Evolutionary conservation across 1,284 basidiomycete genomes (phyloP).

Genomic region (Apiotrichum sp.): DNA sequence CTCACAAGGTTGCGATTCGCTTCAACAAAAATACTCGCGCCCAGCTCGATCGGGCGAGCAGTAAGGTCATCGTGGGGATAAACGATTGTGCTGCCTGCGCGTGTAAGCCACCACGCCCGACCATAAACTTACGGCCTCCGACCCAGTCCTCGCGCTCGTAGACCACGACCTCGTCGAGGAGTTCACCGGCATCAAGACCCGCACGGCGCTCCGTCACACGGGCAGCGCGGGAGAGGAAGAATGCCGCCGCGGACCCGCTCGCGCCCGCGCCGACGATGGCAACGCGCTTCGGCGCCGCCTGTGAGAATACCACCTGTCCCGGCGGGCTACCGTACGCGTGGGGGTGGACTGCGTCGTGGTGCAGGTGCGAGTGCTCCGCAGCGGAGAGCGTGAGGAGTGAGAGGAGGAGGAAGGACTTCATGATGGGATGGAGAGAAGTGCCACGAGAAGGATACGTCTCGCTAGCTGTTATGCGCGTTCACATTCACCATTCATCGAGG

Average conservation of each 20-base stretch:
- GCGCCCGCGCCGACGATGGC: constrained; percentile 87
- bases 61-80: constrained; percentile 65
- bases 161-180: constrained; percentile 63
- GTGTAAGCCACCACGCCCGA: constrained; percentile 54
- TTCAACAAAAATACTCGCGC: constrained; percentile 80
- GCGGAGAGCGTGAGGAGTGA: no score
- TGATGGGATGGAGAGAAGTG: no score
- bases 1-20: constrained; percentile 77
- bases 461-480: no score
- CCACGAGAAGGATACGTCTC: no score
- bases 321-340: neutral
- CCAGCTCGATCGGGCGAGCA: constrained; percentile 65
- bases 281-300: constrained; percentile 45
- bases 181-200: constrained; percentile 50
- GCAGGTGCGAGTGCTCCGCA: neutral
- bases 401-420: no score
- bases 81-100: constrained; percentile 64
- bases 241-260: constrained; percentile 75
- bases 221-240: constrained; percentile 60
- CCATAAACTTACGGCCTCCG: constrained; percentile 72
- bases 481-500: no score
- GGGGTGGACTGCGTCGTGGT: neutral
- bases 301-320: neutral
- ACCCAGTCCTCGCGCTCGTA: constrained; percentile 70
- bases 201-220: constrained; percentile 61